Percentiles rank a stretch among this genome's conserved stretches.
Evolutionary conservation across 257 asterid species (phyloP).

Genomic region (Jasminum sambac): DNA sequence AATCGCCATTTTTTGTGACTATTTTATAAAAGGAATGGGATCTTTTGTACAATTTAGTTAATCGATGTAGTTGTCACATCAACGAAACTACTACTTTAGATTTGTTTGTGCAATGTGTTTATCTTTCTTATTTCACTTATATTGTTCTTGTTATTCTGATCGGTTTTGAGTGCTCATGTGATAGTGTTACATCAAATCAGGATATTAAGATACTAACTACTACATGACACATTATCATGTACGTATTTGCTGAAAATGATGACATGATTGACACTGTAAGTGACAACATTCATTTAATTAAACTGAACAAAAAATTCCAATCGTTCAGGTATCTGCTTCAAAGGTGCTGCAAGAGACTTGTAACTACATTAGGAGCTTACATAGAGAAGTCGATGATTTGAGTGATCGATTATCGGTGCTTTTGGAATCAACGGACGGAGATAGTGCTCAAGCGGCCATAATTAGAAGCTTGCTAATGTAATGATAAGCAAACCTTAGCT

Average conservation of each 20-base stretch:
- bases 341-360: slow-evolving; percentile 61
- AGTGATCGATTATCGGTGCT: slow-evolving; percentile 49
- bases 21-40: neutral
- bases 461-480: slow-evolving; percentile 53
- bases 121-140: too few species aligned
- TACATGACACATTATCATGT: too few species aligned
- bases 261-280: too few species aligned
- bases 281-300: too few species aligned
- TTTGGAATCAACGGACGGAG: slow-evolving; percentile 46
- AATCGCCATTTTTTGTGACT: neutral
- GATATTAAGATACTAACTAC: too few species aligned
- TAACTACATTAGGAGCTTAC: slow-evolving; percentile 51
- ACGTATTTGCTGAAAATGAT: too few species aligned
- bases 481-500: slow-evolving; percentile 1
- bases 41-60: neutral
- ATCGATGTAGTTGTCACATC: neutral
- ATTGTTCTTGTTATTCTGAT: too few species aligned
- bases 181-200: too few species aligned
- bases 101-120: neutral
- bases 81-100: neutral
- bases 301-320: neutral
- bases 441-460: slow-evolving; percentile 52
- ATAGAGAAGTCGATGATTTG: slow-evolving; percentile 52
- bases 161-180: too few species aligned
- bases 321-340: slow-evolving; percentile 47